Evolutionary conservation across 2,329 filamentous ascomycete species (phyloP).

Genomic region (Pestalotiopsis fici): DNA sequence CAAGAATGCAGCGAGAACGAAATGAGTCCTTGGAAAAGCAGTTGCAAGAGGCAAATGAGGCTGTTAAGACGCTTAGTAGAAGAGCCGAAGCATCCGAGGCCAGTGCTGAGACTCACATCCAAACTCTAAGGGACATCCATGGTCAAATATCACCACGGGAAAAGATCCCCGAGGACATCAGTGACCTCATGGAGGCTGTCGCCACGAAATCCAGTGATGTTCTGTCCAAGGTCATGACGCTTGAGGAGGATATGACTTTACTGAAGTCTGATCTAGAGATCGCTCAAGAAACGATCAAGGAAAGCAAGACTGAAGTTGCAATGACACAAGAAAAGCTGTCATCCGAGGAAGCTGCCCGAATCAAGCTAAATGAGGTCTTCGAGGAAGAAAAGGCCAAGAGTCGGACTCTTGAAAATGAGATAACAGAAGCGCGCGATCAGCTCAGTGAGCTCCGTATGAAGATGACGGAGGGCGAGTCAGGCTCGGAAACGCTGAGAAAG

Average conservation of each 20-base stretch:
- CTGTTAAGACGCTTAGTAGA: conserved; percentile 50
- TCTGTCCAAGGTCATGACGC: conserved; percentile 58
- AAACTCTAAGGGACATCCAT: conserved; percentile 60
- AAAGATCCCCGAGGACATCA: conserved; percentile 54
- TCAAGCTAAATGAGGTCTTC: conserved; percentile 55
- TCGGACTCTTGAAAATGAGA: conserved; percentile 54
- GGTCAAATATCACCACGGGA: conserved; percentile 56
- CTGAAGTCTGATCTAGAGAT: conserved; percentile 65
- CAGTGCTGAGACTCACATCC: conserved; percentile 50
- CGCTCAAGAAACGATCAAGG: conserved; percentile 53
- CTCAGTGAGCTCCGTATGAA: conserved; percentile 68
- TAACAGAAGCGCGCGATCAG: conserved; percentile 68
- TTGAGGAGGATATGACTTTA: conserved; percentile 60
- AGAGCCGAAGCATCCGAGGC: conserved; percentile 54
- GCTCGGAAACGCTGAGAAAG: conserved; percentile 76
- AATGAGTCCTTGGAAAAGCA: conserved; percentile 60
- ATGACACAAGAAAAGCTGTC: conserved; percentile 53
- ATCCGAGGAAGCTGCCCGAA: conserved; percentile 50
- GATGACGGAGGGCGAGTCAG: conserved; percentile 81
- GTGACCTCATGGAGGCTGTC: conserved; percentile 61
- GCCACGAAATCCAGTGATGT: conserved; percentile 59
- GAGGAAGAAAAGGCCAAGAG: conserved; percentile 56
- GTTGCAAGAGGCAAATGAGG: conserved; percentile 56
- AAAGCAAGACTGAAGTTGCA: conserved; percentile 60
- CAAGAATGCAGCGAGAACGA: conserved; percentile 59